Conservation (phyloP, 177 flowering plant genomes). For the Tripterygium wilfordii region DNA sequence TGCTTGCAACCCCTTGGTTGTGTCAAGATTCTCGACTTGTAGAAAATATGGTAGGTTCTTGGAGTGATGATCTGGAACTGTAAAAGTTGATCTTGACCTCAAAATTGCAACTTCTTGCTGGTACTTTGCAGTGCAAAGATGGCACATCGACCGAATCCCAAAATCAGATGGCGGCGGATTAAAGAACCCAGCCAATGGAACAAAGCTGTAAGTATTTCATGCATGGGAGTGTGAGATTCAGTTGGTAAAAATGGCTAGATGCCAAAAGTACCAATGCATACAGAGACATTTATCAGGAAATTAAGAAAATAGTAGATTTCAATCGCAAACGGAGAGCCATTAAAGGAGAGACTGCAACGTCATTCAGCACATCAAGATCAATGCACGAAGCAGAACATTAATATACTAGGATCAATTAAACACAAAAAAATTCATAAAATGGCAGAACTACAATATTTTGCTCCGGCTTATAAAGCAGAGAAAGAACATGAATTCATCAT, state of each 20-base stretch:
- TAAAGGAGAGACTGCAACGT: too few relatives aligned
- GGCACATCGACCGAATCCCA: conserved; percentile 26
- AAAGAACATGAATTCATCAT: too few relatives aligned
- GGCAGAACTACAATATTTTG: too few relatives aligned
- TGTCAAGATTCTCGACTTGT: conserved; percentile 21
- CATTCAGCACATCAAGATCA: too few relatives aligned
- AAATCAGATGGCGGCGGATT: conserved; percentile 32
- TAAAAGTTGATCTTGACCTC: conserved; percentile 19
- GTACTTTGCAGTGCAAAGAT: conserved; percentile 36
- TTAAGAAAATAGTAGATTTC: too few relatives aligned
- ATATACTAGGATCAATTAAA: too few relatives aligned
- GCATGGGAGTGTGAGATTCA: conserved; percentile 25
- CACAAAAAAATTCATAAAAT: too few relatives aligned
- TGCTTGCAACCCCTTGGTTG: conserved; percentile 14
- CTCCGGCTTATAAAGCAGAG: too few relatives aligned
- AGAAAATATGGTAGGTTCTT: conserved; percentile 40
- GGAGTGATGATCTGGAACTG: conserved; percentile 25
- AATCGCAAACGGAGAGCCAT: too few relatives aligned
- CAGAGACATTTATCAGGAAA: too few relatives aligned
- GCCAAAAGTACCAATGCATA: too few relatives aligned
- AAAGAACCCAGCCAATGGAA: conserved; percentile 74
- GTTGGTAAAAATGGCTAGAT: conserved; percentile 9
- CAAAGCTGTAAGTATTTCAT: conserved; percentile 47
- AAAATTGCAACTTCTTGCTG: conserved; percentile 34
- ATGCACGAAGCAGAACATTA: too few relatives aligned